Evolutionary conservation across 148 eudicot species (phyloP).

Genomic region (Rhododendron henanense): DNA sequence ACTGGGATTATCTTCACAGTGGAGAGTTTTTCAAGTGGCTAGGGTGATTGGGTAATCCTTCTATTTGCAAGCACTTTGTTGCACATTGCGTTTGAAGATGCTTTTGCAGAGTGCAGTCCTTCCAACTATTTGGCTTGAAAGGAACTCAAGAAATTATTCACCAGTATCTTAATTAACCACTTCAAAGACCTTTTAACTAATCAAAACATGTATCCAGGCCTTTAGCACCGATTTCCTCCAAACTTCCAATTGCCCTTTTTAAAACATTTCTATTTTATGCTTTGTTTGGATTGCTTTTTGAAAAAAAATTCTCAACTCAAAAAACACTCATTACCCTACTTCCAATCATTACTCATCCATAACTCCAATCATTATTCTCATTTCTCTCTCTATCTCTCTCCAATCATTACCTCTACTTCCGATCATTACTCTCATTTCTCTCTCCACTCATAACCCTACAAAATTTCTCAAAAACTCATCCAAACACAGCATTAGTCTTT

Average conservation of each 20-base stretch:
- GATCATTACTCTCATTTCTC: too few species aligned
- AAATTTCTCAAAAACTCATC: too few species aligned
- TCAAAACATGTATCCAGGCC: background rate
- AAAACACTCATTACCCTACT: too few species aligned
- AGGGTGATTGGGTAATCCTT: background rate
- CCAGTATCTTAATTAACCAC: background rate
- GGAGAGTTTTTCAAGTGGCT: background rate
- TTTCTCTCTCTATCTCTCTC: too few species aligned
- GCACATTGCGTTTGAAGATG: background rate
- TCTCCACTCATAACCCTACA: too few species aligned
- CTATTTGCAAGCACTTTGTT: background rate
- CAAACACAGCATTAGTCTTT: background rate
- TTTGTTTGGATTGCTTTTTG: too few species aligned
- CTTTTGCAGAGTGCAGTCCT: background rate
- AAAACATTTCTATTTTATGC: background rate
- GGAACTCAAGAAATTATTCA: background rate
- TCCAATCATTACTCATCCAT: too few species aligned
- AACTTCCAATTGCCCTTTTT: background rate
- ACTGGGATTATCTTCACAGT: background rate
- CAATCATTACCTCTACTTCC: too few species aligned
- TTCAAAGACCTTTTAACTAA: background rate
- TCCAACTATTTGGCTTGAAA: background rate
- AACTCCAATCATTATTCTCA: too few species aligned
- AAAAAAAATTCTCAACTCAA: too few species aligned
- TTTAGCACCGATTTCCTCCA: background rate